phyloP scores from a whole-genome alignment of 2,329 filamentous ascomycete species.

The Alternaria sp. region DNA sequence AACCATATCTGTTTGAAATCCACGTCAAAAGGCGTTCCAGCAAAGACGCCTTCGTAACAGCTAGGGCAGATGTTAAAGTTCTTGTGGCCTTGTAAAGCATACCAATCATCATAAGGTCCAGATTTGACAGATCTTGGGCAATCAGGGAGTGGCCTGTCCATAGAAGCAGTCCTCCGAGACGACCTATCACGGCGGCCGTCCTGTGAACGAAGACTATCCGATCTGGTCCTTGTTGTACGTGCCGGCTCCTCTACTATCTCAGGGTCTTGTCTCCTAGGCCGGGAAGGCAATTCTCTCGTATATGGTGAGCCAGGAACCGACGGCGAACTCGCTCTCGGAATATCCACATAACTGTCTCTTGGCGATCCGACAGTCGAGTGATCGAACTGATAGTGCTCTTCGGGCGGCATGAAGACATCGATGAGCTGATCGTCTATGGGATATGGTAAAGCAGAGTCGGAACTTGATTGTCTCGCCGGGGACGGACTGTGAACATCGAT shows the following conservation, averaged over 20 bases:
- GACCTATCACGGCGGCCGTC: conserved; percentile 35
- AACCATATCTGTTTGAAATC: conserved; percentile 71
- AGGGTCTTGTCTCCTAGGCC: conserved; percentile 16
- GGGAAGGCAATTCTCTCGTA: conserved; percentile 25
- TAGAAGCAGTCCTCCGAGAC: conserved; percentile 13
- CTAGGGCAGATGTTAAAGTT: conserved; percentile 83
- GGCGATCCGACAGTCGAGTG: conserved; percentile 36
- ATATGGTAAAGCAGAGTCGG: conserved; percentile 52
- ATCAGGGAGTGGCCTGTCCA: conserved; percentile 55
- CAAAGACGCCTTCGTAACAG: conserved; percentile 78
- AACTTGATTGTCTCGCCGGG: conserved; percentile 38
- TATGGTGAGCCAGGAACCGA: conserved; percentile 33
- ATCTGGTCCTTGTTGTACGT: conserved; percentile 32
- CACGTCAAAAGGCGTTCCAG: conserved; percentile 71
- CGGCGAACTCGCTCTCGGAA: conserved; percentile 32
- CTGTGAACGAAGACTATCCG: conserved; percentile 40
- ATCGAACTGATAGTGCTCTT: conserved; percentile 53
- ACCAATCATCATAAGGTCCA: conserved; percentile 78
- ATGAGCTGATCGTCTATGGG: conserved; percentile 53
- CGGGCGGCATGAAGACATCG: conserved; percentile 55
- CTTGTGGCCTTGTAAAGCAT: conserved; percentile 74
- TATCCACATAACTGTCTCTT: conserved; percentile 35
- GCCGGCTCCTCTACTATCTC: conserved; percentile 33
- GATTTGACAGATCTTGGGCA: conserved; percentile 74
- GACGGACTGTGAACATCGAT: conserved; percentile 47